Evolutionary conservation across 1,139 yeast species (phyloP).

Genomic region (Hyphopichia buzzinii): DNA sequence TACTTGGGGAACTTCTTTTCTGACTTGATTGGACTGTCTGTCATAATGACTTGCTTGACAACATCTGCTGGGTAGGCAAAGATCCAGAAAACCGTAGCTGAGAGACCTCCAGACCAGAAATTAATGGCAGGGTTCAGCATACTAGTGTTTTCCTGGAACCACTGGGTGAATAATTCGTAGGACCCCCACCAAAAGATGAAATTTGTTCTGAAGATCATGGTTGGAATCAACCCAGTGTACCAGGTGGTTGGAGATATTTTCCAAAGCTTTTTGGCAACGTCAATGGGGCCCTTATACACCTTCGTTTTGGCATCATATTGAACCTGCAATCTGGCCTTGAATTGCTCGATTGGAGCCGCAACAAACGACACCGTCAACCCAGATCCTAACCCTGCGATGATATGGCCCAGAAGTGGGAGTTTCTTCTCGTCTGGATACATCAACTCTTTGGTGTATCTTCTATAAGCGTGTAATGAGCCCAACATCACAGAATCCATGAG

Average conservation of each 20-base stretch:
- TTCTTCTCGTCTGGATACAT: constrained; percentile 57
- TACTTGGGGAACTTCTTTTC: constrained; percentile 69
- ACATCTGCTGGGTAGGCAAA: constrained; percentile 91
- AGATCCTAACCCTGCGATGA: constrained; percentile 75
- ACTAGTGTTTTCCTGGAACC: constrained; percentile 61
- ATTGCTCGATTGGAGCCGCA: constrained; percentile 90
- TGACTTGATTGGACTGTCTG: constrained; percentile 63
- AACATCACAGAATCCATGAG: constrained; percentile 88
- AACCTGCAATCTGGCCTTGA: constrained; percentile 84
- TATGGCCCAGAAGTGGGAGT: constrained; percentile 72
- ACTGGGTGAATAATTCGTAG: constrained; percentile 72
- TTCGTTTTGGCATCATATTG: constrained; percentile 80
- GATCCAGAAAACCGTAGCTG: constrained; percentile 86
- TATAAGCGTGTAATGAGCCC: constrained; percentile 78
- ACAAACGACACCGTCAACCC: constrained; percentile 92
- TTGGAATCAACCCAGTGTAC: constrained; percentile 78
- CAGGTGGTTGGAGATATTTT: constrained; percentile 64
- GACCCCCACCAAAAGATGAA: constrained; percentile 96
- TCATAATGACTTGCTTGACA: constrained; percentile 82
- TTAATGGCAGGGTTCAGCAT: constrained; percentile 69
- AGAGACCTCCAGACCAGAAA: constrained; percentile 89
- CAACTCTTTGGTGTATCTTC: constrained; percentile 63
- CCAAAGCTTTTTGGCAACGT: constrained; percentile 58
- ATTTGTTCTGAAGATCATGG: constrained; percentile 84
- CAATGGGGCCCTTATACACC: constrained; percentile 73